Evolutionary conservation across 495 filamentous ascomycete species (phyloP).

Genomic region (Penicillium turbatum): DNA sequence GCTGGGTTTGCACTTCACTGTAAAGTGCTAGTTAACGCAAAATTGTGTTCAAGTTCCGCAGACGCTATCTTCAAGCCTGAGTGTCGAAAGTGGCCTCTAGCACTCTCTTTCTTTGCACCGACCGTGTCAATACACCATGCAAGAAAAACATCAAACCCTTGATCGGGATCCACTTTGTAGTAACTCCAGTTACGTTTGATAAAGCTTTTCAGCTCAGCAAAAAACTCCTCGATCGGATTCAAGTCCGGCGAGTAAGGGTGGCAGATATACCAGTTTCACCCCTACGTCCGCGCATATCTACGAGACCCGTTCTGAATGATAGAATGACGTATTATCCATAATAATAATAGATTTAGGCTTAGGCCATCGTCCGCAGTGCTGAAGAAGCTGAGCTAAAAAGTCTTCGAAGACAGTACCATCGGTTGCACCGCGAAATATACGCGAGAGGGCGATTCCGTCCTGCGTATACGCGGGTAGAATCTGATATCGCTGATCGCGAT

Average conservation of each 20-base stretch:
- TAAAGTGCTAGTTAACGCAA: too few relatives aligned
- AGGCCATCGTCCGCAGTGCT: neutral
- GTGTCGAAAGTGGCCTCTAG: neutral
- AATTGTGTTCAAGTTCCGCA: neutral
- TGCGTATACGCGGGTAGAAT: neutral
- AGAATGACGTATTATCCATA: neutral
- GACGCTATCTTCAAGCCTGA: neutral
- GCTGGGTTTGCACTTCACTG: too few relatives aligned
- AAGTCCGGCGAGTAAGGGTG: constrained; percentile 14
- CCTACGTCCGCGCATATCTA: constrained; percentile 10
- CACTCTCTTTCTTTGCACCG: neutral
- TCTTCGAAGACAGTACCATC: neutral
- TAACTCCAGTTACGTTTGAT: constrained; percentile 4
- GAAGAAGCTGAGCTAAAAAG: neutral
- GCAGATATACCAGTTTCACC: constrained; percentile 26
- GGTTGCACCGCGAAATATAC: constrained; percentile 29
- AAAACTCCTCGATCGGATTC: constrained; percentile 19
- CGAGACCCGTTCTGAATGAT: neutral
- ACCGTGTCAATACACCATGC: neutral
- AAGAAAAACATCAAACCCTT: neutral
- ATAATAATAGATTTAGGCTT: neutral
- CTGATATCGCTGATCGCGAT: neutral
- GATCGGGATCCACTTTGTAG: neutral
- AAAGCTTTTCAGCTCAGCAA: constrained; percentile 10
- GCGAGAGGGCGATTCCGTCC: constrained; percentile 10